Base-by-base conservation (phyloP, 208 protist genomes). In the Acanthamoeba sp. region DNA sequence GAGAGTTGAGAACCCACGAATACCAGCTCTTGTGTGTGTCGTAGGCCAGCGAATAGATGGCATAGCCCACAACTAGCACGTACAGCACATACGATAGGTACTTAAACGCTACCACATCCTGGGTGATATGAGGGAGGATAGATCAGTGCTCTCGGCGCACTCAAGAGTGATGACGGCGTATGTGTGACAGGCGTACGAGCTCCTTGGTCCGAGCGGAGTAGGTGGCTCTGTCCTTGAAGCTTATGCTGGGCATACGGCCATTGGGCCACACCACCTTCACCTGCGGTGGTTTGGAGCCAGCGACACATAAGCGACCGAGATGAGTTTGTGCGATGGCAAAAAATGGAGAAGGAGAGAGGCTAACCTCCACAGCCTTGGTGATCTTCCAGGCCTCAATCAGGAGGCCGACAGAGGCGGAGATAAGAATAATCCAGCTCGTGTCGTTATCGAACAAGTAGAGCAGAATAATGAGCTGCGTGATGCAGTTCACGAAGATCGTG, bases 361-460 rank as follows among this genome's bases (percentile, higher is more conserved):
- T 95, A 18, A 98, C 87, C 36, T 95, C 85, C 64, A 98, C 94
- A 1, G 97, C 97, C 95, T 99, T 99, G 38, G 94, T 96, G 10
- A 99, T 95, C 95, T 99, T 99, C 99, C 99, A 99, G 78, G 98
- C 97, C 95, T 99, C 98, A 69, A 99, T 98, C 7, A 99, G 34
- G 0, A 99, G 96, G 42, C 97, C 96, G 59, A 99, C 73, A 36
- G 96, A 98, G 36, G 95, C 95, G n/a, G 97, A 97, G 42, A 99
- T 73, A 27, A 99, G 94, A 45, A 99, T 98, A 40, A 99, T 95
- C 97, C 97, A 99, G 42, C 66, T 94, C 0, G 97, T 98, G 34
- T 99, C 98, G 94, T 98, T 98, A 84, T 99, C 99, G 27, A 99
- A 88, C 55, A 99, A 97, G 95, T 99, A 99, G 5, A 99, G 97